Conservation (phyloP, 768 basidiomycete genomes). For the Lentinula raphanica region DNA sequence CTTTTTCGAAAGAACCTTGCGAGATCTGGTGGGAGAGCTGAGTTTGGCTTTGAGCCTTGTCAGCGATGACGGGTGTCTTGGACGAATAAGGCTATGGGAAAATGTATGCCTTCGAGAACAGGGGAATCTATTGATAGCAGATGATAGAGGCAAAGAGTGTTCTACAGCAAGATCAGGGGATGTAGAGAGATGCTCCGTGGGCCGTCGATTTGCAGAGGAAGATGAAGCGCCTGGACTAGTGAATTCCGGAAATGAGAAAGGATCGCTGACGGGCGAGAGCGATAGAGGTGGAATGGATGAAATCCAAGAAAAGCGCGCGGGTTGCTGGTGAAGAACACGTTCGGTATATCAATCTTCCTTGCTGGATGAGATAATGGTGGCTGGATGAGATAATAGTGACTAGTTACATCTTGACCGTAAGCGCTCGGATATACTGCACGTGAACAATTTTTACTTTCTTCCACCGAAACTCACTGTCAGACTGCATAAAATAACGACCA, state of each 20-base stretch:
- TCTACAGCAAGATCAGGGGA: neutral
- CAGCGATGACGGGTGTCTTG: conserved; percentile 40
- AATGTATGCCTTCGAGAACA: conserved; percentile 51
- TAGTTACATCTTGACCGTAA: too few species aligned
- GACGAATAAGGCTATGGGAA: conserved; percentile 46
- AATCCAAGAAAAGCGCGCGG: too few species aligned
- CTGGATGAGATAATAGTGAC: too few species aligned
- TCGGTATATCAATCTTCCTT: too few species aligned
- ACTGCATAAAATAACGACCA: neutral
- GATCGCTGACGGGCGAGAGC: conserved; percentile 43
- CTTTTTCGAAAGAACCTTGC: conserved; percentile 46
- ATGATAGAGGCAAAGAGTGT: conserved; percentile 11
- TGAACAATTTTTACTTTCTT: neutral
- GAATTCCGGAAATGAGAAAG: neutral
- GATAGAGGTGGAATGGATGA: conserved; percentile 63
- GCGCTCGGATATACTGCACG: neutral
- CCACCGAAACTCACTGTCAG: neutral
- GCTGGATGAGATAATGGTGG: too few species aligned
- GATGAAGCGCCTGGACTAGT: neutral
- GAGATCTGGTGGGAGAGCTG: conserved; percentile 31
- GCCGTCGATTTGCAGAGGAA: neutral
- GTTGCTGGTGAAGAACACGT: too few species aligned
- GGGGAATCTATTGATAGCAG: conserved; percentile 26
- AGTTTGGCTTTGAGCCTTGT: conserved; percentile 44
- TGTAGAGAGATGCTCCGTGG: neutral